Evolutionary conservation across 768 basidiomycete species (phyloP).

Genomic region (Lactifluus echinatus): DNA sequence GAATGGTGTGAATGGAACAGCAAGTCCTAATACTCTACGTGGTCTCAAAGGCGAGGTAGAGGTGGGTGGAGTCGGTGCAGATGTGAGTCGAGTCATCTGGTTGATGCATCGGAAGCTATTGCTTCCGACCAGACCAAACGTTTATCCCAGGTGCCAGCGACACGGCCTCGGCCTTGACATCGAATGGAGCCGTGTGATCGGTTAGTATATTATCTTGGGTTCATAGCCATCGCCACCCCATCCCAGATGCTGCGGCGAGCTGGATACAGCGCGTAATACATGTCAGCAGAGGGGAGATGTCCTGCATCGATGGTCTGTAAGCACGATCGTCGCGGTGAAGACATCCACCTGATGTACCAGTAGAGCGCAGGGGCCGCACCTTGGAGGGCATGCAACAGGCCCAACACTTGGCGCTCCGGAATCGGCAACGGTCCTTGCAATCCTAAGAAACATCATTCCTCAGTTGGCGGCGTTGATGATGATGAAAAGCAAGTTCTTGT

Average conservation of each 20-base stretch:
- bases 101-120: background rate
- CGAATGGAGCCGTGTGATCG: slow-evolving; percentile 3
- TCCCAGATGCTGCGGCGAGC: too few relatives aligned
- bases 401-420: background rate
- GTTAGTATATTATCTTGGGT: background rate
- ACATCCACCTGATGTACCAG: background rate
- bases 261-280: background rate
- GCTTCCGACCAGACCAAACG: background rate
- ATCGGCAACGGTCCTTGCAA: background rate
- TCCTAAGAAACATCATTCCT: background rate
- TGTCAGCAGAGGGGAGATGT: background rate
- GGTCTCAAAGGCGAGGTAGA: too few relatives aligned
- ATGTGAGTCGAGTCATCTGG: background rate
- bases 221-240: too few relatives aligned
- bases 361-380: background rate
- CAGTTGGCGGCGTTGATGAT: background rate
- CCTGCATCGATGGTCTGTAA: background rate
- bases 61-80: background rate
- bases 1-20: background rate
- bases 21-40: too few relatives aligned
- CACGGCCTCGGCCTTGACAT: background rate
- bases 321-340: background rate
- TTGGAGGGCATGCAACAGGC: background rate
- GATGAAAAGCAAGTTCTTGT: background rate
- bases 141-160: background rate